Base-by-base conservation (phyloP, 495 filamentous ascomycete species). In the Penicillium robsamsonii region DNA sequence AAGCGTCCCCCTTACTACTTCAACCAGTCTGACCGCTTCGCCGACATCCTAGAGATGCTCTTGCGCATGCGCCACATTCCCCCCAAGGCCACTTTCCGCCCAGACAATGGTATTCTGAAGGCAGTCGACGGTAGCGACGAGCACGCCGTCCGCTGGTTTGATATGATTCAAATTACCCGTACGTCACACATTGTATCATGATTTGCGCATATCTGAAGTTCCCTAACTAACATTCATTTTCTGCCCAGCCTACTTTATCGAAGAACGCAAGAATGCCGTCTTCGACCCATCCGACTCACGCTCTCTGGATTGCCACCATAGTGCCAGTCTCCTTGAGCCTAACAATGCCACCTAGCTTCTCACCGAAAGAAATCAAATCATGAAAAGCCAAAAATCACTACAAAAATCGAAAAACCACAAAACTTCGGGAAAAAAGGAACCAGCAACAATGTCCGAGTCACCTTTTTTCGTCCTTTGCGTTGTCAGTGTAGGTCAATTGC, bases 31-130 rank as follows among this genome's bases (percentile, higher is more conserved):
- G 82, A 88, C 33, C 81, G 81, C 30, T 85, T 94, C 45, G 81
- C 86, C 2, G 81, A 89, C 35, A 82, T 92, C 40, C 64, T 94
- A 22, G 75, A 83, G 55, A 91, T 90, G 86, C 73, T 96, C 15
- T 74, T 92, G 33, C 78, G 79, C 49, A 91, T 92, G 70, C 84
- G 90, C 33, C 84, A 83, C 50, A 74, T 88, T 8, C 84, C 86
- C 1, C 88, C 87, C 5, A 84, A 84, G 62, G 84, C 83, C 0
- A 68, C 66, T 17, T 67, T 75, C 24, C 67, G 73, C 6, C 74
- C 76, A n/a, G 69, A 78, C 0, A 82, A 83, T 50, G 81, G 81
- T 10, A 73, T 82, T 25, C 60, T 90, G 38, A 73, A 72, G 52
- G 71, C 79, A 5, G 76, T 77, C 0, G 75, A 82, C 18, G 83